Evolutionary conservation across 1,284 basidiomycete genomes (phyloP).

Genomic region (Hypsizygus ulmarius): DNA sequence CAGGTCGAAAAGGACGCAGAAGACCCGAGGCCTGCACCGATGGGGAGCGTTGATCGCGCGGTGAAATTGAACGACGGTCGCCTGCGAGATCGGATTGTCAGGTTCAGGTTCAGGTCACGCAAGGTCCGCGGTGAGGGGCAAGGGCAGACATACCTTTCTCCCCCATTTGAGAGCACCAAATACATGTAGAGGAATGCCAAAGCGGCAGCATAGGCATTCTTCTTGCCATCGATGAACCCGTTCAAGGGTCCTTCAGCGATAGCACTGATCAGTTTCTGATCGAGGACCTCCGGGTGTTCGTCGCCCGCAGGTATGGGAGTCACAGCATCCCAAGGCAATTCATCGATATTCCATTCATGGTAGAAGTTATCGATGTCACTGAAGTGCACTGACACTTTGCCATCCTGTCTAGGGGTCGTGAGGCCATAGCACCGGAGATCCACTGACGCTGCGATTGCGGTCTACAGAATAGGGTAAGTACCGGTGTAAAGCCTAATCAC

Average conservation of each 20-base stretch:
- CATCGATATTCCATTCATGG: slow-evolving; percentile 77
- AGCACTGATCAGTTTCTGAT: slow-evolving; percentile 68
- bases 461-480: slow-evolving; percentile 43
- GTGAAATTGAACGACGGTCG: slow-evolving; percentile 73
- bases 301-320: slow-evolving; percentile 51
- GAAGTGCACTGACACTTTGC: slow-evolving; percentile 76
- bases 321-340: slow-evolving; percentile 85
- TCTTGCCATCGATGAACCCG: slow-evolving; percentile 38
- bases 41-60: slow-evolving; percentile 91
- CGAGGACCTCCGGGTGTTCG: slow-evolving; percentile 64
- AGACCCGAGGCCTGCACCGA: slow-evolving; percentile 97
- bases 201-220: slow-evolving; percentile 64
- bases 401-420: slow-evolving; percentile 72
- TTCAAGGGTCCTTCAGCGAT: slow-evolving; percentile 56
- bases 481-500: not conserved
- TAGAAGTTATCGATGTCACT: slow-evolving; percentile 79
- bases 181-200: slow-evolving; percentile 94
- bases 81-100: slow-evolving; percentile 35
- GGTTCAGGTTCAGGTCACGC: slow-evolving; percentile 3
- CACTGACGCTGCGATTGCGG: slow-evolving; percentile 93
- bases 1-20: slow-evolving; percentile 95
- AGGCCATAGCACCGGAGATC: slow-evolving; percentile 94
- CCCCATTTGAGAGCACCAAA: slow-evolving; percentile 68
- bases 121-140: slow-evolving; percentile 15
- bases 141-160: slow-evolving; percentile 48